Evolutionary conservation across 2,329 filamentous ascomycete species (phyloP).

Genomic region (Hymenoscyphus scutula): DNA sequence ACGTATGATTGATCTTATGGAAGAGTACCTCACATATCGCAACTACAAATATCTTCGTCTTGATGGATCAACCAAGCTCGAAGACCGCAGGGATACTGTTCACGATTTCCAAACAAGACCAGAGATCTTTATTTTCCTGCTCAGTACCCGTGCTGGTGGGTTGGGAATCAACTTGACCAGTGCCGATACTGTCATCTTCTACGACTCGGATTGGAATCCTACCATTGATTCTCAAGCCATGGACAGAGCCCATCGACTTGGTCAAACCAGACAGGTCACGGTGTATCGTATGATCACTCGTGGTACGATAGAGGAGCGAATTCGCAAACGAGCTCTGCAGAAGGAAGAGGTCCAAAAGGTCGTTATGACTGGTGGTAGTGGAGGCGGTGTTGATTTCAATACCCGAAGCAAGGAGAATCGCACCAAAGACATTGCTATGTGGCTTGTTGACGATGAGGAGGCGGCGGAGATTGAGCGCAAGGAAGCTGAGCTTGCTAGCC

Average conservation of each 20-base stretch:
- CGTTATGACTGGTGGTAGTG: slow-evolving; percentile 83
- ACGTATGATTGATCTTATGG: slow-evolving; percentile 98
- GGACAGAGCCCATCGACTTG: slow-evolving; percentile 96
- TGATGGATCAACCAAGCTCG: slow-evolving; percentile 94
- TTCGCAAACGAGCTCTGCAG: slow-evolving; percentile 92
- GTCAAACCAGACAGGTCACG: slow-evolving; percentile 92
- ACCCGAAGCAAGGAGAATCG: slow-evolving; percentile 86
- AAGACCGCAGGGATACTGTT: slow-evolving; percentile 94
- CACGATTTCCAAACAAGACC: slow-evolving; percentile 92
- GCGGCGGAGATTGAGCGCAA: slow-evolving; percentile 90
- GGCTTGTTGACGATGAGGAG: slow-evolving; percentile 96
- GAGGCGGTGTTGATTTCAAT: slow-evolving; percentile 91
- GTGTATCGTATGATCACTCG: slow-evolving; percentile 97
- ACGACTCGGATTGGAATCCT: slow-evolving; percentile 99
- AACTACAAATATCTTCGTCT: slow-evolving; percentile 98
- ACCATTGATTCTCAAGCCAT: slow-evolving; percentile 98
- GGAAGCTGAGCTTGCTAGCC: slow-evolving; percentile 76
- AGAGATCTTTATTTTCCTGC: slow-evolving; percentile 94
- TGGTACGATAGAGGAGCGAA: slow-evolving; percentile 95
- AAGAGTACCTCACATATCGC: slow-evolving; percentile 96
- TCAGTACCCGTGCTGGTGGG: slow-evolving; percentile 95
- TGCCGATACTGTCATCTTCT: slow-evolving; percentile 98
- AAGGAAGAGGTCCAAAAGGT: slow-evolving; percentile 99
- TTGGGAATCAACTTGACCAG: slow-evolving; percentile 96
- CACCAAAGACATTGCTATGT: slow-evolving; percentile 97